These are phyloP conservation scores for Lipomyces sp. DNA, from an alignment of 805 yeast genomes.

Conservation along the genomic window DNA sequence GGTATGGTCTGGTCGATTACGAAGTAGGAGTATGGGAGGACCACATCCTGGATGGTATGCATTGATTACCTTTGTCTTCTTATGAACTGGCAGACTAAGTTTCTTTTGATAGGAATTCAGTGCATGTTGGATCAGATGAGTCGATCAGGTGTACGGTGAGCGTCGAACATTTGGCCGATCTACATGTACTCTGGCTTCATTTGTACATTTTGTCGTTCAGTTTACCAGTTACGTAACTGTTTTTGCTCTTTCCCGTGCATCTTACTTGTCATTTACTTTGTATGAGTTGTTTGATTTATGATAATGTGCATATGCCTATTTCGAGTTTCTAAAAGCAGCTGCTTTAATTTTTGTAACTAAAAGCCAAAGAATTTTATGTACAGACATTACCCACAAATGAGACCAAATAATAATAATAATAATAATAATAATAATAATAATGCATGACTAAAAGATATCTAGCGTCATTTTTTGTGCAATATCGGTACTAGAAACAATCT, in stretches of 20 bases:
- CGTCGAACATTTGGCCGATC: neutral
- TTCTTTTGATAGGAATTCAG: neutral
- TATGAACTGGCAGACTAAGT: neutral
- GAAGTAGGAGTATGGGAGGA: conserved; percentile 36
- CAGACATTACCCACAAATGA: neutral
- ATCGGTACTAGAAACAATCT: conserved; percentile 47
- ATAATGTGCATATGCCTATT: neutral
- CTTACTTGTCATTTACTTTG: neutral
- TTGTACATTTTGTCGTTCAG: neutral
- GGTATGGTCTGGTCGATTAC: conserved; percentile 34
- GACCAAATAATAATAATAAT: neutral
- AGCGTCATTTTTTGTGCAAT: conserved; percentile 42
- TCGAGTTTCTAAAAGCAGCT: neutral
- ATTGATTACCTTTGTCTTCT: neutral
- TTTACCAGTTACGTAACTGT: neutral
- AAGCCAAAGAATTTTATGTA: neutral
- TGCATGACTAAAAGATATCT: conserved; percentile 34
- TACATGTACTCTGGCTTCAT: neutral
- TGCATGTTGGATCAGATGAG: neutral
- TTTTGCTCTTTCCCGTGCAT: neutral
- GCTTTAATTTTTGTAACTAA: neutral
- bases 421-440: neutral
- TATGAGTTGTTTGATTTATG: neutral
- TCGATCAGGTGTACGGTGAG: neutral
- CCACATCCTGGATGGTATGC: conserved; percentile 22